phyloP scores from a whole-genome alignment of 2,329 filamentous ascomycete genomes.

The Trichoderma atrobrunneum region DNA sequence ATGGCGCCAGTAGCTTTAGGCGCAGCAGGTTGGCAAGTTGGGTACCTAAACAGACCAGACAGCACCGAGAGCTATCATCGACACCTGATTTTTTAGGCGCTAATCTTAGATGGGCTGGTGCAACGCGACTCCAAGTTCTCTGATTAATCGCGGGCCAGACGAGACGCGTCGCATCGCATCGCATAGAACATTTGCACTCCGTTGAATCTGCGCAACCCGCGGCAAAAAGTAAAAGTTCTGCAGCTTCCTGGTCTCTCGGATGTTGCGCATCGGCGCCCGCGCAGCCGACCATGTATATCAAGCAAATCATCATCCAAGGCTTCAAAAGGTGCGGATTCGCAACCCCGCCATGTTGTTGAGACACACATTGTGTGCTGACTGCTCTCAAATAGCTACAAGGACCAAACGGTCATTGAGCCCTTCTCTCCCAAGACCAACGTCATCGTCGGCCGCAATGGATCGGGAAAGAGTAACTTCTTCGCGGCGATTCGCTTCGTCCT shows the following conservation, averaged over 20 bases:
- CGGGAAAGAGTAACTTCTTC: slow-evolving; percentile 99
- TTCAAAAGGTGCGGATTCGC: slow-evolving; percentile 78
- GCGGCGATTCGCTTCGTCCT: slow-evolving; percentile 97
- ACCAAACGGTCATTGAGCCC: slow-evolving; percentile 96
- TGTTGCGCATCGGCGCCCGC: slow-evolving; percentile 40
- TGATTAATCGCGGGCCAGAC: slow-evolving; percentile 18
- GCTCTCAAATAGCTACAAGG: slow-evolving; percentile 76
- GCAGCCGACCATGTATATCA: slow-evolving; percentile 80
- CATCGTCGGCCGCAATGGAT: slow-evolving; percentile 98
- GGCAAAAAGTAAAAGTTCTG: slow-evolving; percentile 25
- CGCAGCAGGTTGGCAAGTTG: not conserved
- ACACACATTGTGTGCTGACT: not conserved
- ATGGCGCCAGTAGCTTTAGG: not conserved
- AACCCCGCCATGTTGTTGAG: slow-evolving; percentile 15
- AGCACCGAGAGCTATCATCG: not conserved
- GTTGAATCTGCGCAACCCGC: slow-evolving; percentile 17
- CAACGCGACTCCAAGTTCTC: slow-evolving; percentile 25
- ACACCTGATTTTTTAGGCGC: slow-evolving; percentile 27
- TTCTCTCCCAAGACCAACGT: slow-evolving; percentile 98
- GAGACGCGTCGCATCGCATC: slow-evolving; percentile 25
- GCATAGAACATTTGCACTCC: slow-evolving; percentile 16
- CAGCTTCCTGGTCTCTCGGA: slow-evolving; percentile 28
- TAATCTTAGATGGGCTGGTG: slow-evolving; percentile 23
- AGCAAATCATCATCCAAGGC: slow-evolving; percentile 99
- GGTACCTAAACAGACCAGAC: not conserved